Percentiles rank a stretch among this genome's conserved stretches.
These are phyloP conservation scores for Diaporthe caulivora DNA, from an alignment of 2,329 filamentous ascomycete genomes.

Conservation along the genomic window DNA sequence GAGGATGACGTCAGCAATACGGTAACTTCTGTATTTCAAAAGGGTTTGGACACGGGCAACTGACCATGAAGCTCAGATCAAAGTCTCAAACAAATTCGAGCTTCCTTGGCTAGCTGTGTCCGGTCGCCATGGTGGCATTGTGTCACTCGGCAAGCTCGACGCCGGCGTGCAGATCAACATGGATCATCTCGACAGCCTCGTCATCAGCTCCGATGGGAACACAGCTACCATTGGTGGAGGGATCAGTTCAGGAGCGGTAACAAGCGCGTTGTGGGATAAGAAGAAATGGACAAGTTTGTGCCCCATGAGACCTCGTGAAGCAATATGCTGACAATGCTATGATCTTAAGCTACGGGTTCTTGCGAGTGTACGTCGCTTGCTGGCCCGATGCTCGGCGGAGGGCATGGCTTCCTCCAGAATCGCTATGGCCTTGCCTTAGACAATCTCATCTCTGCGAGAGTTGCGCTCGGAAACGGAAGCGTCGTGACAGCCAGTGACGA, in stretches of 20 bases:
- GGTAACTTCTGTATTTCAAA: not conserved
- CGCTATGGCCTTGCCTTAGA: constrained; percentile 12
- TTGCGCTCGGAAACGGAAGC: constrained; percentile 20
- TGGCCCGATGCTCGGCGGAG: constrained; percentile 51
- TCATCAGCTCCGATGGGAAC: constrained; percentile 55
- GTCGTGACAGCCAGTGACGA: not conserved
- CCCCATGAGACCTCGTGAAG: not conserved
- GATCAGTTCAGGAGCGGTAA: constrained; percentile 58
- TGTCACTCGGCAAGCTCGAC: constrained; percentile 60
- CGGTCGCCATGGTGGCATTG: constrained; percentile 64
- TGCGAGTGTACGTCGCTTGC: constrained; percentile 62
- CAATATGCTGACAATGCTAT: not conserved
- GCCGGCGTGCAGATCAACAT: constrained; percentile 65
- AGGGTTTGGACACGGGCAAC: not conserved
- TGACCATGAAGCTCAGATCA: constrained; percentile 49
- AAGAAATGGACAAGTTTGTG: constrained; percentile 55
- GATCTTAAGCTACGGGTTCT: constrained; percentile 56
- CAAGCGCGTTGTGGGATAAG: constrained; percentile 60
- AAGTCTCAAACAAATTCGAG: constrained; percentile 59
- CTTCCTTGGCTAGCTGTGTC: constrained; percentile 67
- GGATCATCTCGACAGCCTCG: constrained; percentile 56
- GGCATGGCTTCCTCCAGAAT: constrained; percentile 19
- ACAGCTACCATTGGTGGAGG: constrained; percentile 64
- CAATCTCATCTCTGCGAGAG: constrained; percentile 15
- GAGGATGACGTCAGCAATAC: constrained; percentile 14